Percentiles rank a stretch among this genome's conserved stretches.
phyloP scores from a whole-genome alignment of 768 basidiomycete species.

The Termitomyces sp. region DNA sequence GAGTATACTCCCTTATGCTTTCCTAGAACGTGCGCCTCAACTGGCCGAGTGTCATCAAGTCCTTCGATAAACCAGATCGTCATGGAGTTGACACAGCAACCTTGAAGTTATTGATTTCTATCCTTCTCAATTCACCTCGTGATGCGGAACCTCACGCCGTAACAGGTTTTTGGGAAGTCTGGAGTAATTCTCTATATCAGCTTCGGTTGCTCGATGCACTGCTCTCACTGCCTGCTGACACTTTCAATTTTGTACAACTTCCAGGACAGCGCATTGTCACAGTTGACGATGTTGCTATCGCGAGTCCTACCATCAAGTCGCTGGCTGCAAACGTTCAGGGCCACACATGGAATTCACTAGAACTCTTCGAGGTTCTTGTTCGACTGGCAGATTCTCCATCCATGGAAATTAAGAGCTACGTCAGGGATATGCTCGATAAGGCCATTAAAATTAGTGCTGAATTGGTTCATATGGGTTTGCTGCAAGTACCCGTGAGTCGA shows the following conservation, averaged over 20 bases:
- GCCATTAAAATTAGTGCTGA: slow-evolving; percentile 93
- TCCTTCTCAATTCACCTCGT: slow-evolving; percentile 77
- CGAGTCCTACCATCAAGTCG: slow-evolving; percentile 88
- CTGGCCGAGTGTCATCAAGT: slow-evolving; percentile 78
- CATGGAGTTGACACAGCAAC: slow-evolving; percentile 86
- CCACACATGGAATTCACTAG: slow-evolving; percentile 91
- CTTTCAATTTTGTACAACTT: slow-evolving; percentile 87
- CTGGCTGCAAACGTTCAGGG: slow-evolving; percentile 88
- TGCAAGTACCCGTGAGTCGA: slow-evolving; percentile 78
- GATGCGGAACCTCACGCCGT: slow-evolving; percentile 75
- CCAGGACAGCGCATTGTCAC: slow-evolving; percentile 82
- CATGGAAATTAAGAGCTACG: slow-evolving; percentile 64
- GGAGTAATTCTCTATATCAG: slow-evolving; percentile 84
- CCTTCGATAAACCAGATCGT: slow-evolving; percentile 82
- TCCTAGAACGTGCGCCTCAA: slow-evolving; percentile 58
- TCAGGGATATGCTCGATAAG: slow-evolving; percentile 89
- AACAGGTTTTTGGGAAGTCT: slow-evolving; percentile 78
- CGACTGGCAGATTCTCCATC: slow-evolving; percentile 68
- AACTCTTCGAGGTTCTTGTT: slow-evolving; percentile 86
- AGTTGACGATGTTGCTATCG: slow-evolving; percentile 78
- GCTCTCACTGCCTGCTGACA: slow-evolving; percentile 82
- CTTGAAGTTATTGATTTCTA: slow-evolving; percentile 81
- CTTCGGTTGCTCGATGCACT: slow-evolving; percentile 84
- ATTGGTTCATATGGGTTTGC: slow-evolving; percentile 86
- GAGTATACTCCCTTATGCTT: slow-evolving; percentile 5